Base-by-base conservation (phyloP, 1,284 basidiomycete genomes). In the Apiotrichum siamense region DNA sequence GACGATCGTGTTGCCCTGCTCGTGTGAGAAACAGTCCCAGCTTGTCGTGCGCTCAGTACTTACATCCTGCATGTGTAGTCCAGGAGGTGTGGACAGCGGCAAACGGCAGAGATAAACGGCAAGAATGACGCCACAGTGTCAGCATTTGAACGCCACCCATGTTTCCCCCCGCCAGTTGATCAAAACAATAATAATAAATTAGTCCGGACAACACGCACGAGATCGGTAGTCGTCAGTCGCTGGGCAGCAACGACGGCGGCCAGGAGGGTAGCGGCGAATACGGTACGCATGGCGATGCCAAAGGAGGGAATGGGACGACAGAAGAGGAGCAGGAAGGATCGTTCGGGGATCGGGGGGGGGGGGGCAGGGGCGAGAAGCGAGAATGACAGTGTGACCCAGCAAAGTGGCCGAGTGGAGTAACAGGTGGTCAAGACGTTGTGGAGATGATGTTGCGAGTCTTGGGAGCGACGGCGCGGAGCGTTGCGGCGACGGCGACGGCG, bases 1-100 rank as follows among this genome's bases (percentile, higher is more conserved):
- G 46, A 69, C 61, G 3, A 65, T 35, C 13, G 60, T 66, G 45
- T 67, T 57, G 26, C 68, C 68, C 41, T 43, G 20, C 17, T 21
- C 5, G 41, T 43, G 17, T 31, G 29, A 31, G 12, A 31, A 12
- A 31, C 29, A 17, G 12, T 10, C 29, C 29, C 12, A 31, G 17
- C 29, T 12, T 31, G 29, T 12, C 17, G 17, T 24, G 12, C 9
- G 13, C 24, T 40, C 41, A 7, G 27, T 20, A 35, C 33, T 35
- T n/a, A 35, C 33, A 35, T 35, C n/a, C 33, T 35, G n/a, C 15
- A 31, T 31, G 29, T 31, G 29, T 31, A 9, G 7, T 31, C 9
- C 29, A 15, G 15, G 29, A 9, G 29, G 29, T 31, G 29, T 31
- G 7, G 29, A 35, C 31, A 33, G 27, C 13, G 15, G 29, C 18